Evolutionary conservation across 768 basidiomycete species (phyloP).

Genomic region (Trametes coccinea): DNA sequence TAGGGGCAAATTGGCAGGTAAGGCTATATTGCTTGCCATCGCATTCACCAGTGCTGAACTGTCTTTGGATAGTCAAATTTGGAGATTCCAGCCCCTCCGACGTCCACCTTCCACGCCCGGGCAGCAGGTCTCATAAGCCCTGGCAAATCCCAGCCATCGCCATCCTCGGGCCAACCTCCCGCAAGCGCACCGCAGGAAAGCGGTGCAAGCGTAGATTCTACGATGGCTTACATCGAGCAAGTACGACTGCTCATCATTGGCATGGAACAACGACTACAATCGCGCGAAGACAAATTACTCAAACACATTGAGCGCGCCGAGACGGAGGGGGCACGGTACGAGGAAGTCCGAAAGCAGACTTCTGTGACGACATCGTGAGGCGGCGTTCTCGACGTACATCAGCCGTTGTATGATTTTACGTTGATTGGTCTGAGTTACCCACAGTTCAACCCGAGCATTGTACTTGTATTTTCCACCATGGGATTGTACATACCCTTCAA

Average conservation of each 20-base stretch:
- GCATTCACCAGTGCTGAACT: background rate
- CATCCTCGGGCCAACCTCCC: slow-evolving; percentile 1
- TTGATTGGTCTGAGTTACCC: too few relatives aligned
- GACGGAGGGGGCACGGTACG: slow-evolving; percentile 54
- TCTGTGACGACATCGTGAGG: slow-evolving; percentile 19
- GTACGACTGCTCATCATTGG: slow-evolving; percentile 68
- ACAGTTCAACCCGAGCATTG: background rate
- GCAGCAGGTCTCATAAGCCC: slow-evolving; percentile 24
- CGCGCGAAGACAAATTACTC: slow-evolving; percentile 58
- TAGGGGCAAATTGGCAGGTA: slow-evolving; percentile 85
- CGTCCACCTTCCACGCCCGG: slow-evolving; percentile 33
- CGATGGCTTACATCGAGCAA: slow-evolving; percentile 65
- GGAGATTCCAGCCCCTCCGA: slow-evolving; percentile 38
- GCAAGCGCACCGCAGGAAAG: background rate
- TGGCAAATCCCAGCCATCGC: slow-evolving; percentile 6
- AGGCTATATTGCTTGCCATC: slow-evolving; percentile 18
- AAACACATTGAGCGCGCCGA: slow-evolving; percentile 65
- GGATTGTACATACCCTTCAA: slow-evolving; percentile 1
- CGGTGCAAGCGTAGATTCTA: slow-evolving; percentile 38
- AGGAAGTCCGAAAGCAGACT: slow-evolving; percentile 46
- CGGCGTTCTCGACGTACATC: too few relatives aligned
- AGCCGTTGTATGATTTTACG: too few relatives aligned
- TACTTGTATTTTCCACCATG: slow-evolving; percentile 13
- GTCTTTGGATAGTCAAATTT: slow-evolving; percentile 31
- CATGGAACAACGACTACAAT: slow-evolving; percentile 71